Evolutionary conservation across 495 filamentous ascomycete species (phyloP), one percentile per base, ranked within the genome.

Genomic region (Xylaria cubensis): DNA sequence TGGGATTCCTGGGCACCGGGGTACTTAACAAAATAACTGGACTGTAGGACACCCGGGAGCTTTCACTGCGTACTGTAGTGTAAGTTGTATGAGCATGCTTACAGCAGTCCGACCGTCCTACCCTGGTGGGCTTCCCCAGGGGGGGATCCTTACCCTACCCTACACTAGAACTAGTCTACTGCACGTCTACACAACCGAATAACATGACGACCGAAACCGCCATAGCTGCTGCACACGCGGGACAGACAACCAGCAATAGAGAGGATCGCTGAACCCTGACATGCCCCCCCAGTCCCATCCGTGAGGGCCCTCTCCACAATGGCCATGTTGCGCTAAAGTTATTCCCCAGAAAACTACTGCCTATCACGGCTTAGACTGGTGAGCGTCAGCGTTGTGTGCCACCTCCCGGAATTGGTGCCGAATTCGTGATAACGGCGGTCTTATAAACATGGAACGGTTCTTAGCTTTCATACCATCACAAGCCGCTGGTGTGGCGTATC

Each of bases 191-290:
- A 69, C 53, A 55, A 67, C 65, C 48, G 48, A 67, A 61, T 24
- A 56, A 42, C 34, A 44, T 34, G 26, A 67, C 53, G 65, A 69
- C 55, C 55, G 67, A 69, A 69, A 48, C 67, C 56, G 41, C 67
- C 72, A 72, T 69, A 75, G 73, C 77, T 79, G 77, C 77, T 79
- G 77, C 77, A 79, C 68, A 73, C 75, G 75, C 73, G 73, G 75
- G 71, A 72, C 51, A 74, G 72, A 76, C 24, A 41, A 39, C 67
- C 55, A 69, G 67, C 67, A 62, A 62, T 9, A 69, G 67, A 69
- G 53, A 62, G 53, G 53, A 71, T 71, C 69, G 58, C 48, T 65
- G 69, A 44, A 70, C 69, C 69, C 69, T 55, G 53, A 39, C 67
- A 61, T 26, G 42, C 19, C 48, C 58, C 58, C 46, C 58, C 69